Evolutionary conservation across 441 rosid species (phyloP).

Genomic region (Pelargonium cotyledonis): DNA sequence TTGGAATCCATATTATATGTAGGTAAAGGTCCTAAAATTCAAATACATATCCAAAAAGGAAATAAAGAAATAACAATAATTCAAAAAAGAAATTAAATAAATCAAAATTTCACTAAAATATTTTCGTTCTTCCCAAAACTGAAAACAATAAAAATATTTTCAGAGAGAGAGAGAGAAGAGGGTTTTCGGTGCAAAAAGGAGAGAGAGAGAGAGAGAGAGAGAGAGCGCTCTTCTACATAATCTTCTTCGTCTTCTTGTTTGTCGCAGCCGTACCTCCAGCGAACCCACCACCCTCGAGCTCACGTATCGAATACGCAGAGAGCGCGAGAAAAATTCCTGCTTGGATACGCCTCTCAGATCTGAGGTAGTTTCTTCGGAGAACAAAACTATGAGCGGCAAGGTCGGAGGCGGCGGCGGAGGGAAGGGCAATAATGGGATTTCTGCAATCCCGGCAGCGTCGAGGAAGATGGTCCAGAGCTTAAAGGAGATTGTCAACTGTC

Average conservation of each 20-base stretch:
- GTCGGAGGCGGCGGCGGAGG: conserved; percentile 55
- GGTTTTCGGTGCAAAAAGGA: too few relatives aligned
- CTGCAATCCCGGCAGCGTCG: conserved; percentile 64
- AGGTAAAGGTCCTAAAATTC: background rate
- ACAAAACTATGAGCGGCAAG: conserved; percentile 45
- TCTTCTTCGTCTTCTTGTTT: background rate
- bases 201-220: too few relatives aligned
- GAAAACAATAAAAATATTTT: conserved; percentile 1
- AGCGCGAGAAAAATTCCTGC: background rate
- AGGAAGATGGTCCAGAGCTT: conserved; percentile 89
- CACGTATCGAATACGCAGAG: background rate
- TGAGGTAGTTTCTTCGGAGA: conserved; percentile 13
- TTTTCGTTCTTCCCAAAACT: background rate
- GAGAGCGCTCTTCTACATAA: background rate
- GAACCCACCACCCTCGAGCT: conserved; percentile 1
- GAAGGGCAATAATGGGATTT: conserved; percentile 50
- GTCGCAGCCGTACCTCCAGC: background rate
- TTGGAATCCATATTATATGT: too few relatives aligned
- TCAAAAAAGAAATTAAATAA: background rate
- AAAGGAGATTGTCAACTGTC: conserved; percentile 86
- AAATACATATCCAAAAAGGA: background rate
- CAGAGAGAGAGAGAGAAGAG: background rate
- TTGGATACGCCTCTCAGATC: conserved; percentile 36
- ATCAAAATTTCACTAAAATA: background rate
- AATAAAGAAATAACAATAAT: background rate